Conservation (phyloP, 306 rosid genomes). For the Trifolium dubium region DNA sequence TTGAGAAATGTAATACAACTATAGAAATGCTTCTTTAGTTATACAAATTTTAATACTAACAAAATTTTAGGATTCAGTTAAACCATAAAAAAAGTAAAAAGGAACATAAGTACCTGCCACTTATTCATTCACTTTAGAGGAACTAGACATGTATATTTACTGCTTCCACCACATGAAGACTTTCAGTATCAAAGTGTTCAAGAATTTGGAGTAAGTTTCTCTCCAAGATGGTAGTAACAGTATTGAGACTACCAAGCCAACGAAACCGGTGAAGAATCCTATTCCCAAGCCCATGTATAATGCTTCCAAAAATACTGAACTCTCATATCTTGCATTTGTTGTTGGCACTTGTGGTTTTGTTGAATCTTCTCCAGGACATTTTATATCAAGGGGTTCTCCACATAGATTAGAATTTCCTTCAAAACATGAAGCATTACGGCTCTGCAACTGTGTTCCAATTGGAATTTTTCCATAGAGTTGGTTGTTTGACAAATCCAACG, state of each 20-base stretch:
- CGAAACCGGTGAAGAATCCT: slow-evolving; percentile 19
- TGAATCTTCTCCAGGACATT: not conserved
- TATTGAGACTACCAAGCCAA: slow-evolving; percentile 21
- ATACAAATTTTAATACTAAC: no score
- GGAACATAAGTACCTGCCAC: not conserved
- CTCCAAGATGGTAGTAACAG: not conserved
- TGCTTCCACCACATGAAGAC: not conserved
- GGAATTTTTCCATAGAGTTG: slow-evolving; percentile 1
- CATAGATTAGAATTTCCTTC: not conserved
- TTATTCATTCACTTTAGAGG: not conserved
- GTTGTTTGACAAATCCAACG: not conserved
- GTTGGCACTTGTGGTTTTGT: not conserved
- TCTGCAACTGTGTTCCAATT: slow-evolving; percentile 3
- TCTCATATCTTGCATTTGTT: no score
- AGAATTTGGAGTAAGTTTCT: not conserved
- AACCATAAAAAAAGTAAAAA: not conserved
- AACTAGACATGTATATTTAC: not conserved
- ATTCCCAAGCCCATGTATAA: slow-evolving; percentile 36
- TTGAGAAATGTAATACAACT: no score
- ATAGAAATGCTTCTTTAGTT: no score
- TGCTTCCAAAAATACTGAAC: slow-evolving; percentile 14
- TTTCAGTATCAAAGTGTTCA: not conserved
- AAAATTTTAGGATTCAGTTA: no score
- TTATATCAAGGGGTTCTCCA: not conserved
- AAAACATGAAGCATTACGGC: not conserved